Base-by-base conservation (phyloP, 306 rosid species). In the Fagus crenata region DNA sequence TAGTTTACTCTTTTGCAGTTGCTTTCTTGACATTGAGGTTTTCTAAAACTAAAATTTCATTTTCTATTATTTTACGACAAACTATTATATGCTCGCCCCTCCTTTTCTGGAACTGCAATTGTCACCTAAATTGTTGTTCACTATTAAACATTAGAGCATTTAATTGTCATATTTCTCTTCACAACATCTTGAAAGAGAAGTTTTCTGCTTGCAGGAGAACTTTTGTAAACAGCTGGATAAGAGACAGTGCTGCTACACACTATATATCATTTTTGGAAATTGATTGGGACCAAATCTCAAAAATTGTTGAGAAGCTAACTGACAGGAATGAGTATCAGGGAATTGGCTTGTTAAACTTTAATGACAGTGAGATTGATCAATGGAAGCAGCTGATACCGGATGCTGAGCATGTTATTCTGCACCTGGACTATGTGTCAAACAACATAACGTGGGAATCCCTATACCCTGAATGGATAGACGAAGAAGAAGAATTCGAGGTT, bases 381-480 rank as follows among this genome's bases (percentile, higher is more conserved):
- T 93, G 96, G 97, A 87, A 86, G 84, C 81, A 87, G 86, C 69
- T 91, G 56, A 67, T 91, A 78, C 97, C 96, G 49, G 96, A 89
- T 42, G 82, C 75, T 12, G 88, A 93, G 79, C 93, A 89, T 77
- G 83, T 87, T 55, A 61, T 77, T 82, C 86, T 91, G 80, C 74
- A 78, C 41, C 84, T 93, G 59, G 77, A 88, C 77, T 74, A 72
- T 54, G 96, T 64, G 36, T 67, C 90, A 42, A 56, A 37, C 53
- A 87, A 89, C 85, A 71, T 90, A 53, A 91, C 97, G 6, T 93
- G 96, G 98, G 91, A 87, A 33, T 63, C 72, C 76, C 82, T 93
- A 36, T 91, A 87, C 80, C 98, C 98, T 40, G 98, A 91, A 84
- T 93, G 98, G 98, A 93, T 93, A 73, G 98, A 93, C 3, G 96